phyloP scores from a whole-genome alignment of 495 filamentous ascomycete species.

The Penicillium macrosclerotiorum region DNA sequence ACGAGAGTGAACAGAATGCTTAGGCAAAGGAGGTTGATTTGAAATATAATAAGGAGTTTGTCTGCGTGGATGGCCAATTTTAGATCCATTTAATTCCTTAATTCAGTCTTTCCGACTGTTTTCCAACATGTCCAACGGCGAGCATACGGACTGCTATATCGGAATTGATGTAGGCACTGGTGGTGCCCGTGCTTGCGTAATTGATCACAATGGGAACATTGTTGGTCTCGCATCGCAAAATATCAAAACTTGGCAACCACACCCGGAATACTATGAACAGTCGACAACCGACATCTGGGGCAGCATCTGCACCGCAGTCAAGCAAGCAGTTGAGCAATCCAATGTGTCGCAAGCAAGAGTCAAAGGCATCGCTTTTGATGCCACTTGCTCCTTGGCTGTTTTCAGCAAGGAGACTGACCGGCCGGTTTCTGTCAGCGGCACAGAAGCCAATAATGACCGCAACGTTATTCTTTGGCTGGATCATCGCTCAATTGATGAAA shows the following conservation, averaged over 20 bases:
- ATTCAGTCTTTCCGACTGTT: too few relatives aligned
- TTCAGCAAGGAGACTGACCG: constrained; percentile 77
- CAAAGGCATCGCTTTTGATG: constrained; percentile 83
- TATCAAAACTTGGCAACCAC: constrained; percentile 80
- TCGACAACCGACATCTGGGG: constrained; percentile 88
- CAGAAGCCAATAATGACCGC: constrained; percentile 71
- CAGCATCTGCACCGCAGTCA: constrained; percentile 72
- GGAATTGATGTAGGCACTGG: constrained; percentile 89
- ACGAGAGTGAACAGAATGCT: too few relatives aligned
- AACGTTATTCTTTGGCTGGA: constrained; percentile 86
- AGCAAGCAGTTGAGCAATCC: constrained; percentile 63
- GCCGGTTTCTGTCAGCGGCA: constrained; percentile 74
- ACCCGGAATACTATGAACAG: constrained; percentile 74
- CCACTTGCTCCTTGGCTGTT: constrained; percentile 86
- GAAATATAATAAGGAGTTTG: too few relatives aligned
- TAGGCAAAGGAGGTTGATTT: too few relatives aligned
- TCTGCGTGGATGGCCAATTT: too few relatives aligned
- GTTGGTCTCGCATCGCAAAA: constrained; percentile 77
- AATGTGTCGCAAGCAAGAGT: constrained; percentile 62
- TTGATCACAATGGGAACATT: constrained; percentile 78
- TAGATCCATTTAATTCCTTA: too few relatives aligned
- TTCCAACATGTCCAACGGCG: too few relatives aligned
- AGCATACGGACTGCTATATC: constrained; percentile 55
- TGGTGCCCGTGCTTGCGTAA: constrained; percentile 82
- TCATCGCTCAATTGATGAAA: constrained; percentile 77